Base-by-base conservation (phyloP, 805 yeast species). In the Ogataea corticis region DNA sequence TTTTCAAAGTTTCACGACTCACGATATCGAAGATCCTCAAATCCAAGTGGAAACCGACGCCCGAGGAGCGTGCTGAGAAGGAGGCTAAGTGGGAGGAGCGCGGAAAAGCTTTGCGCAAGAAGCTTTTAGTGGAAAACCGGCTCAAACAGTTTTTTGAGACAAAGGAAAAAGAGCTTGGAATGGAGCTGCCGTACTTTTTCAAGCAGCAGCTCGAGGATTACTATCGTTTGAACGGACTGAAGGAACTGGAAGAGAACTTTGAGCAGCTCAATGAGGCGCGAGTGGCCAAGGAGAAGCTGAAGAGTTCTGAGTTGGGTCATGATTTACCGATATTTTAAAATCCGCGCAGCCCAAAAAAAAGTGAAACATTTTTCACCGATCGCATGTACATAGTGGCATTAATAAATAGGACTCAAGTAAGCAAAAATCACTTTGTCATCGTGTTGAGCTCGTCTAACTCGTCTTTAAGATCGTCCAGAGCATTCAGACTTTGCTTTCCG, bases 11-110 rank as follows among this genome's bases (percentile, higher is more conserved):
- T 4, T 85, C 94, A 1, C 92, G 95, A 1, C 95, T 90, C 54
- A 87, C 91, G 0, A 77, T 90, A 2, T 71, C 96, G 47, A 76
- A 96, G 51, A 88, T 91, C 15, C 61, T 91, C 52, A 82, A 80
- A 59, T 82, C 92, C 4, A 79, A 75, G 31, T 91, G 96, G 95
- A 66, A 62, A 14, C 96, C 96, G 0, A 70, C 64, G 4, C 73
- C 68, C 1, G 73, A 72, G n/a, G 87, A 83, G 48, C 75, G 70
- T 32, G 72, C 63, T 4, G 63, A 57, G 23, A 59, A 75, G 14
- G 63, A 70, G 27, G 65, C 66, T 14, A 72, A 92, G 50, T 85
- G 87, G 82, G 64, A 61, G 25, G 68, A 64, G 30, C 68, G 85
- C 55, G 78, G 79, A 9, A 69, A 61, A 30, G 61, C 69, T 14